These are phyloP conservation scores for Escallonia rubra DNA, from an alignment of 129 eudicot species.

Conservation along the genomic window DNA sequence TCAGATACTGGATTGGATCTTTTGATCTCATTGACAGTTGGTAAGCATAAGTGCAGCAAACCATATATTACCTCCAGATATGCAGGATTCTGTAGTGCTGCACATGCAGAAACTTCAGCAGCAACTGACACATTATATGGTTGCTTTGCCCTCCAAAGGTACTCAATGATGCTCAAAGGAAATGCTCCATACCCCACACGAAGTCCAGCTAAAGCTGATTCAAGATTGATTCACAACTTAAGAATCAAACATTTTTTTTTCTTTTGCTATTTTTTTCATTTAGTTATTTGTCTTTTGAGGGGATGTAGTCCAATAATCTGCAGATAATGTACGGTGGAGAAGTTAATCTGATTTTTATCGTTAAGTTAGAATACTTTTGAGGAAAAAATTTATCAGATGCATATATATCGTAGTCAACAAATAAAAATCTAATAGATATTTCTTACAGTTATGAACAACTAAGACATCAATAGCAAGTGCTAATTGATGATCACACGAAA, in stretches of 20 bases:
- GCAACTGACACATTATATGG: constrained; percentile 99
- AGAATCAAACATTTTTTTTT: neutral
- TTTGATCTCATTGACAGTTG: neutral
- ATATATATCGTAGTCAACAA: no score
- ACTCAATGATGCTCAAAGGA: constrained; percentile 84
- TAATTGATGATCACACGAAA: no score
- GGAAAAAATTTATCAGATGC: no score
- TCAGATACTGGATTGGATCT: neutral
- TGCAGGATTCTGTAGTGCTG: constrained; percentile 76
- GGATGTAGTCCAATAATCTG: no score
- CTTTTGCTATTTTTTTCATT: no score
- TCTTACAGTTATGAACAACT: no score
- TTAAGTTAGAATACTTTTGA: no score
- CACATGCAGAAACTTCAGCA: constrained; percentile 97
- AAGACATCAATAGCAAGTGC: no score
- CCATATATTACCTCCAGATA: constrained; percentile 71
- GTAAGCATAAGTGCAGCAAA: neutral
- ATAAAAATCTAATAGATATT: no score
- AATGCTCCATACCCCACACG: constrained; percentile 98
- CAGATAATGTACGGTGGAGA: no score
- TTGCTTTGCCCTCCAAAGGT: constrained; percentile 95
- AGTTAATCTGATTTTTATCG: no score
- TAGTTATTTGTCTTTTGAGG: no score
- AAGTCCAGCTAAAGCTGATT: constrained; percentile 91
- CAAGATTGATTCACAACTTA: constrained; percentile 1